Evolutionary conservation across 1,139 yeast species (phyloP), one percentile per base, ranked within the genome.

Genomic region (Suhomyces guaymorum): DNA sequence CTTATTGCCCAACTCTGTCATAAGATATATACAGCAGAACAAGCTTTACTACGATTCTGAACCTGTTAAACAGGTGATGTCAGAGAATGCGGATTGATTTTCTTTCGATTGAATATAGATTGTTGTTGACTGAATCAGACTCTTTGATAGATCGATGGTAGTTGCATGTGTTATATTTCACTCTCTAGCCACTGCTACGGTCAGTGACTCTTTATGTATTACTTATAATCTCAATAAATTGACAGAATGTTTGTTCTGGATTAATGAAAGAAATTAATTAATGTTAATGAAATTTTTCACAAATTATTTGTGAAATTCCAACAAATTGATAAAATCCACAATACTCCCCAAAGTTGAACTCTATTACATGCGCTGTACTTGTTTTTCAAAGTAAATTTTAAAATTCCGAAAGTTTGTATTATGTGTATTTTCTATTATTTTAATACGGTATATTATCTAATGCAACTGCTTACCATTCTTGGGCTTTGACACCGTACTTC

Each of bases 11-110:
- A 92, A 92, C 59, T 81, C 94, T 26, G 98, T 94, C 30, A 92
- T 94, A 39, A 73, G 97, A 49, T 92, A 92, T 55, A 90, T 92
- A 43, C 95, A 89, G 58, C 96, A 92, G 55, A 92, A 92, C 57
- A 82, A 83, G 22, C 72, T 92, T 35, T 92, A 92, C 58, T 78
- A 83, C 53, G 96, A 88, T 48, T 77, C 87, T 11, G 97, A 90
- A 60, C 97, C 97, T 1, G 97, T 90, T 28, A 88, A 89, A 60
- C 90, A 85, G 62, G 97, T 90, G 10, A 73, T 88, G 78, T 74
- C 74, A 20, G 79, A 70, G 31, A 62, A 66, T 43, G 72, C 66
- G 5, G 76, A 70, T 43, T 68, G 50, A 43, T 15, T 21, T 15
- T 13, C 9, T 12, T 23, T 6, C 15, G n/a, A n/a, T 23, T 7